Base-by-base conservation (phyloP, 176 grass and related monocot species). In the Juncus inflexus region DNA sequence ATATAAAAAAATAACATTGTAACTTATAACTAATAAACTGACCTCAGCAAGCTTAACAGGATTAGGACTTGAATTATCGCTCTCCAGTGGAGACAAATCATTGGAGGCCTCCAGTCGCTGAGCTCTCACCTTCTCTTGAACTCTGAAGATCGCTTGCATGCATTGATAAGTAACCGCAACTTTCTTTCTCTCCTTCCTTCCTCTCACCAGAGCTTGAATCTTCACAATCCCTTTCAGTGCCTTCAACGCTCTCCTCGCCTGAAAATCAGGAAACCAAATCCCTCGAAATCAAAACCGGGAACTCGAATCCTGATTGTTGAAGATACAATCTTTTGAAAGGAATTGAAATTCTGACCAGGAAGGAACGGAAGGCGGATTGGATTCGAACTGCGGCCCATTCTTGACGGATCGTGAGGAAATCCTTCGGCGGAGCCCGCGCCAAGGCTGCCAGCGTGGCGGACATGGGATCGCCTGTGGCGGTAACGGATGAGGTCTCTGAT, bases 191-290 rank as follows among this genome's bases (percentile, higher is more conserved):
- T 90, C 90, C 62, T 79, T 85, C 43, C 83, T 79, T 38, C 90
- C 83, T 42, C 90, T 82, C 62, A 90, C 83, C n/a, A 95, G 64
- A 19, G 90, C 90, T 76, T 95, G 90, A 58, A 95, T 75, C 54
- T 83, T 81, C 11, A 95, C 90, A 41, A 95, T 95, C 50, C 86
- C 90, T 41, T 78, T 82, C 45, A 95, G 74, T 35, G 86, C 90
- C 77, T 78, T 77, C 58, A 90, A 52, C 55, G 86, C 90, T 66
- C 90, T 82, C 67, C 77, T 86, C 55, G 90, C 90, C 90, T 95
- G 59, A 75, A 16, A 8, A 50, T 6, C 19, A 61, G 14, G 36
- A 2, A 42, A 49, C 40, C 35, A 36, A 3, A 12, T 59, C n/a
- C 50, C 19, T 2, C 47, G 6, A 52, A 37, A 35, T 35, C 19